Evolutionary conservation across 345 rosid genomes (phyloP).

Genomic region (Boechera divaricarpa): DNA sequence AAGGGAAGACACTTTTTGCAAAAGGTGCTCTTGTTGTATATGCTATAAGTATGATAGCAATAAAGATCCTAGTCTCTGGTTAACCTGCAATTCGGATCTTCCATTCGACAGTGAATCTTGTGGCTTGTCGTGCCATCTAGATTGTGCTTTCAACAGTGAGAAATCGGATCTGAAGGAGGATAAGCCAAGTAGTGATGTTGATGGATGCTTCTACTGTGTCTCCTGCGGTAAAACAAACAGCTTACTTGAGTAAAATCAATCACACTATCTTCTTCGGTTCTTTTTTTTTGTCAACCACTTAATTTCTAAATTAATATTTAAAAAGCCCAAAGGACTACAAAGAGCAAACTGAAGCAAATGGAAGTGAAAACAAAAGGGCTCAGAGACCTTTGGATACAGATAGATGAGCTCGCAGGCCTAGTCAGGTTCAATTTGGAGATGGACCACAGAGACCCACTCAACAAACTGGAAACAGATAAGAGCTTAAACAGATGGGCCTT

Average conservation of each 20-base stretch:
- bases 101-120: constrained; percentile 50
- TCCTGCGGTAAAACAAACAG: constrained; percentile 59
- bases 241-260: constrained; percentile 51
- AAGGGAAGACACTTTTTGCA: constrained; percentile 55
- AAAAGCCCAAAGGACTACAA: too few relatives aligned
- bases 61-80: constrained; percentile 77
- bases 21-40: constrained; percentile 71
- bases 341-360: too few relatives aligned
- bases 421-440: too few relatives aligned
- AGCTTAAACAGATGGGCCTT: too few relatives aligned
- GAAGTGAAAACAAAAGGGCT: too few relatives aligned
- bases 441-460: too few relatives aligned
- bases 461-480: too few relatives aligned
- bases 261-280: not conserved
- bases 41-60: constrained; percentile 65
- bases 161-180: constrained; percentile 48
- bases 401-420: too few relatives aligned
- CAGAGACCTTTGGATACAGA: too few relatives aligned
- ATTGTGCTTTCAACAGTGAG: constrained; percentile 58
- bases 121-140: constrained; percentile 68
- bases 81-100: constrained; percentile 62
- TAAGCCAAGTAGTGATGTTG: constrained; percentile 26
- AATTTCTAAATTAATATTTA: too few relatives aligned
- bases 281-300: too few relatives aligned
- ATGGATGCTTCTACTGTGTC: constrained; percentile 63